Base-by-base conservation (phyloP, 2,329 filamentous ascomycete species). In the Diaporthe sp. region DNA sequence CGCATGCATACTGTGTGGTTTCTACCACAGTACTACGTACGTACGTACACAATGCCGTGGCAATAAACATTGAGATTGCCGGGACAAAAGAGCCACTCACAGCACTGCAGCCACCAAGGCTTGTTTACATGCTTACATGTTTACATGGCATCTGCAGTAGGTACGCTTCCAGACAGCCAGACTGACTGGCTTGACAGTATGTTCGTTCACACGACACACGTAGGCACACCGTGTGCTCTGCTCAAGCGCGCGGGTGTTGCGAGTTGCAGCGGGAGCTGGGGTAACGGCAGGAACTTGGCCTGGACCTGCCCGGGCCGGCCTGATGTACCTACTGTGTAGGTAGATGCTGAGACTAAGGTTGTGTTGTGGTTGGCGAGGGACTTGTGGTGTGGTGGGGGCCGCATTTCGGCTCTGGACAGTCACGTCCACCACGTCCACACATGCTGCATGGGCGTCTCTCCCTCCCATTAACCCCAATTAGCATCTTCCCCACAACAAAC, bases 401-500 rank as follows among this genome's bases (percentile, higher is more conserved):
- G 56, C 56, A 61, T 61, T 61, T 61, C 56, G 56, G 56, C 61
- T 47, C 39, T 22, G 39, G 25, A 65, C 59, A 50, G 61, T 66
- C 61, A 66, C 42, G 42, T 35, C 61, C 42, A 35, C 42, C 44
- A 47, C 44, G 44, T 25, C 44, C 44, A 25, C 22, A 47, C 61
- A 17, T 47, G 42, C 61, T 35, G 61, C 61, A 66, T 50, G 39
- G 19, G 42, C 22, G 39, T 47, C 5, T 22, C 39, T 44, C 25
- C 42, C 59, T 66, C 61, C 61, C 63, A 51, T 51, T 66, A n/a
- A 66, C 30, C 30, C 44, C 63, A 66, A 66, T 66, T 66, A 66
- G 63, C 63, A 39, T 37, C 32, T 51, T 66, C 63, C 63, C 63
- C 63, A 66, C 72, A 59, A 56, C 55, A 63, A 68, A 61, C 53